A percentile compares a stretch with the other conserved stretches of the same genome.
phyloP scores from a whole-genome alignment of 805 yeast species.

The Wickerhamiella qilinensis region DNA sequence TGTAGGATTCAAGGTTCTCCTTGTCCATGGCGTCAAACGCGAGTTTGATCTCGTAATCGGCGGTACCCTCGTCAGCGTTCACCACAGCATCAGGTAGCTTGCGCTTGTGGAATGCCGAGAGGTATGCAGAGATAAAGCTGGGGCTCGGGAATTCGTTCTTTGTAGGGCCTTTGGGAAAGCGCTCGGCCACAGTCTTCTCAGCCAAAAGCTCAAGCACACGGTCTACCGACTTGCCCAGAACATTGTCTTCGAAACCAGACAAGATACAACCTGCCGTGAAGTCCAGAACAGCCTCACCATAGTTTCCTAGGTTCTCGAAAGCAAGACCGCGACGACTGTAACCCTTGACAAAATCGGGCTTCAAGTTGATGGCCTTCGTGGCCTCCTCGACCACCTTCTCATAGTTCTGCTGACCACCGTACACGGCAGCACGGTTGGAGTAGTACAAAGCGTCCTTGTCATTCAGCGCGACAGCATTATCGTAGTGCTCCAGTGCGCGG shows the following conservation, averaged over 20 bases:
- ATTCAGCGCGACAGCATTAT: slow-evolving; percentile 59
- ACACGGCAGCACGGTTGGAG: slow-evolving; percentile 94
- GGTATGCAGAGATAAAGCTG: slow-evolving; percentile 69
- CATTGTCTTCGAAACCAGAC: slow-evolving; percentile 67
- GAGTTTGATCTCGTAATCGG: slow-evolving; percentile 46
- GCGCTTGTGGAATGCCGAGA: slow-evolving; percentile 63
- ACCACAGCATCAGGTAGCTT: slow-evolving; percentile 31
- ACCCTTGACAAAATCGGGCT: slow-evolving; percentile 86
- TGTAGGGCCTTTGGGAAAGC: slow-evolving; percentile 52
- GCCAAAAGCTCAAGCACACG: slow-evolving; percentile 72
- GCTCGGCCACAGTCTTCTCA: slow-evolving; percentile 38
- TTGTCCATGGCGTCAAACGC: slow-evolving; percentile 43
- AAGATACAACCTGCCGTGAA: slow-evolving; percentile 74
- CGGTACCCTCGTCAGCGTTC: slow-evolving; percentile 35
- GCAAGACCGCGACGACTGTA: slow-evolving; percentile 86
- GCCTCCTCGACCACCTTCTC: slow-evolving; percentile 82
- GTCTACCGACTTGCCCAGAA: slow-evolving; percentile 69
- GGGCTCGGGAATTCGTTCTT: slow-evolving; percentile 24
- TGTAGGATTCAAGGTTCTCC: slow-evolving; percentile 39
- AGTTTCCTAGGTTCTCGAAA: slow-evolving; percentile 63
- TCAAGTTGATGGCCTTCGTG: slow-evolving; percentile 65
- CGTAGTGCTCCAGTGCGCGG: slow-evolving; percentile 65
- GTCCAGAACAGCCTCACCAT: slow-evolving; percentile 78
- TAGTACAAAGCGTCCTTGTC: slow-evolving; percentile 68
- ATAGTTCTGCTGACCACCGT: slow-evolving; percentile 62